These are phyloP conservation scores for Avena eriantha DNA, from an alignment of 176 grass and related monocot genomes.

Conservation along the genomic window DNA sequence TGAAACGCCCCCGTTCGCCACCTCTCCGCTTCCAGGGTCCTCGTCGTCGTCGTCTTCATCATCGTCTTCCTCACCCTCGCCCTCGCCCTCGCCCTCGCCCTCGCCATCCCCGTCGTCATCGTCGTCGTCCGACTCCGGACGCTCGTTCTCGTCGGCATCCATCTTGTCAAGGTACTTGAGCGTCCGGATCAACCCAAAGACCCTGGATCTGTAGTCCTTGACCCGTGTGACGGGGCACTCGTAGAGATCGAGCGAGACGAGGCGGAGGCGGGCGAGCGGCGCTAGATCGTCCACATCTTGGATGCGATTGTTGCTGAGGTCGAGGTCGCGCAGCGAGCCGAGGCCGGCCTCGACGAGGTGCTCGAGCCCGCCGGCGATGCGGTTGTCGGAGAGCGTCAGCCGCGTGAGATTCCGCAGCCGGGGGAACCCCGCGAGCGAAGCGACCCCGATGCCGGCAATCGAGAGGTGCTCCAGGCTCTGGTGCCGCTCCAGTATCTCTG, in stretches of 20 bases:
- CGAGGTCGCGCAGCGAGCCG: conserved; percentile 77
- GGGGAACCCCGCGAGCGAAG: conserved; percentile 83
- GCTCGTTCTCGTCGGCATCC: conserved; percentile 97
- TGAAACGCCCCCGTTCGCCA: conserved; percentile 55
- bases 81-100: conserved; percentile 51
- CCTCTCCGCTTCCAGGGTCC: conserved; percentile 85
- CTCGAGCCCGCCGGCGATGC: conserved; percentile 87
- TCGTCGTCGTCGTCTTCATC: conserved; percentile 68
- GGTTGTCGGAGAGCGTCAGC: conserved; percentile 91
- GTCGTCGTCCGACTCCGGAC: conserved; percentile 91
- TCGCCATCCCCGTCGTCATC: conserved; percentile 62
- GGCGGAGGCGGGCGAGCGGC: conserved; percentile 73
- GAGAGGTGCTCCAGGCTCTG: conserved; percentile 91
- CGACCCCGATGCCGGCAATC: conserved; percentile 80
- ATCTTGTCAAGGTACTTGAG: conserved; percentile 92
- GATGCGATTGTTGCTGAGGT: conserved; percentile 96
- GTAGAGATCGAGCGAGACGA: conserved; percentile 93
- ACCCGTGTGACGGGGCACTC: conserved; percentile 86
- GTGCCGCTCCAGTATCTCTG: conserved; percentile 78
- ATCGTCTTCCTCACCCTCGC: conserved; percentile 70
- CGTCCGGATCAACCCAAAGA: conserved; percentile 85
- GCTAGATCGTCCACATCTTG: conserved; percentile 77
- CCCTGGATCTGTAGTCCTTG: conserved; percentile 91
- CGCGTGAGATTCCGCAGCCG: conserved; percentile 81
- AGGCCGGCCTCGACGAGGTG: conserved; percentile 83